phyloP scores from a whole-genome alignment of 192 early-diverging fungal genomes.

The Gaertneriomyces semiglobifer region DNA sequence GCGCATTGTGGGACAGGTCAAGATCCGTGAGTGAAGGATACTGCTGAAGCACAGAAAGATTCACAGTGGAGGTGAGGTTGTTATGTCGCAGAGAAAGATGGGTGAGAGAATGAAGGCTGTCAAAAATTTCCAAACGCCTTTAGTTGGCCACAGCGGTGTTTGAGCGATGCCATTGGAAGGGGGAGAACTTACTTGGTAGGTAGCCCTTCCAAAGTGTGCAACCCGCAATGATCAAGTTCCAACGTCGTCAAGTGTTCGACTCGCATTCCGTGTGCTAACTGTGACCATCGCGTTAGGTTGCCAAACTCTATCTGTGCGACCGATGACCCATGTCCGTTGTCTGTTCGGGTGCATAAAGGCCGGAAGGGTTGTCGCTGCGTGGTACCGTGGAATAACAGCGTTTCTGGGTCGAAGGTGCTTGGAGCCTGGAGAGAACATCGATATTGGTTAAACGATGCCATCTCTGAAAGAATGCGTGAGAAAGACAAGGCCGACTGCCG shows the following conservation, averaged over 20 bases:
- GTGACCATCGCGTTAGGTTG: constrained; percentile 29
- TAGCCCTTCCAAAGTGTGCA: constrained; percentile 43
- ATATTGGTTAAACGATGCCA: background rate
- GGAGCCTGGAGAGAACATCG: background rate
- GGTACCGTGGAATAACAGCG: constrained; percentile 36
- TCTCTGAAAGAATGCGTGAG: too few species aligned
- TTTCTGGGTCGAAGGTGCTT: constrained; percentile 3
- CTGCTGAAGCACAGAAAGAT: too few species aligned
- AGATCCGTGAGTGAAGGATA: too few species aligned
- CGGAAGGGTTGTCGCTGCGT: constrained; percentile 52
- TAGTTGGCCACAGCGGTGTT: too few species aligned
- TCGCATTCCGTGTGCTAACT: constrained; percentile 14
- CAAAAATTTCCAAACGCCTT: too few species aligned
- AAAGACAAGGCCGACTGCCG: too few species aligned
- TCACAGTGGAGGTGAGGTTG: too few species aligned
- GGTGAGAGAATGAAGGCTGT: too few species aligned
- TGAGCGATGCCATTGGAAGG: too few species aligned
- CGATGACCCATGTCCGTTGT: constrained; percentile 47
- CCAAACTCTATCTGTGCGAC: constrained; percentile 47
- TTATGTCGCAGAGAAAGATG: too few species aligned
- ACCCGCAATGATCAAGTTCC: constrained; percentile 50
- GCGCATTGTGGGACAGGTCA: too few species aligned
- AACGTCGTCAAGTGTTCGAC: constrained; percentile 49
- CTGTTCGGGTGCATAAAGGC: constrained; percentile 49
- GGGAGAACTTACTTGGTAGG: background rate